These are phyloP conservation scores for Chondrus crispus DNA, from an alignment of 23 red algal species.

Conservation along the genomic window DNA sequence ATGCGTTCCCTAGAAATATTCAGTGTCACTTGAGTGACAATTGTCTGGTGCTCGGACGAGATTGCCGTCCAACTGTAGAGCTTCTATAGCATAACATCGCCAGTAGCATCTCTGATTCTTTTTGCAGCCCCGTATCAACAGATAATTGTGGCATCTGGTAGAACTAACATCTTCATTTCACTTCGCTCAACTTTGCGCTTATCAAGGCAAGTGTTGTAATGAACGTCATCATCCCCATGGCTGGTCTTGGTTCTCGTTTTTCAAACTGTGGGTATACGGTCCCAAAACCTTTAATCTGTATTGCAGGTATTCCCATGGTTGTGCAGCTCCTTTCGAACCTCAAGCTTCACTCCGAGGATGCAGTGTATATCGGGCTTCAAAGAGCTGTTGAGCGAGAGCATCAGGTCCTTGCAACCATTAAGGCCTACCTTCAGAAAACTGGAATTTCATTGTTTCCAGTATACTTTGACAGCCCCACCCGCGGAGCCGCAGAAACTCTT, in stretches of 20 bases:
- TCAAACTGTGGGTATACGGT: conserved; percentile 2
- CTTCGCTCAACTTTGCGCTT: background rate
- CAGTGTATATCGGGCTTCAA: conserved; percentile 28
- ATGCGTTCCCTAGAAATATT: too few relatives aligned
- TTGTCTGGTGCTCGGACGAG: too few relatives aligned
- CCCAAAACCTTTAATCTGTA: conserved; percentile 37
- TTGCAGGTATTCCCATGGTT: conserved; percentile 38
- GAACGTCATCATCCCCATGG: conserved; percentile 54
- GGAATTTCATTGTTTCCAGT: conserved; percentile 1
- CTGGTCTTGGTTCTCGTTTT: conserved; percentile 32
- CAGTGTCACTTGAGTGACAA: too few relatives aligned
- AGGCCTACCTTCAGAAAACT: background rate
- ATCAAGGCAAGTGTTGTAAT: background rate
- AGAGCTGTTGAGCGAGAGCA: conserved; percentile 19
- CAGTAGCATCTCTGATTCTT: too few relatives aligned
- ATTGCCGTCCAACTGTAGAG: too few relatives aligned
- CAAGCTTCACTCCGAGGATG: background rate
- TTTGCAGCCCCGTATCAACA: too few relatives aligned
- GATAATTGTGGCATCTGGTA: too few relatives aligned
- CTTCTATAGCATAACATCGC: too few relatives aligned
- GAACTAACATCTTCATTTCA: background rate
- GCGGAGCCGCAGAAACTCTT: conserved; percentile 41
- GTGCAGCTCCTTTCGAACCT: conserved; percentile 21
- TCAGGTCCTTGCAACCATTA: background rate
- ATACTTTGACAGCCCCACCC: conserved; percentile 4